Evolutionary conservation across 192 early-diverging fungal genomes (phyloP).

Genomic region (Coemansia sp.): DNA sequence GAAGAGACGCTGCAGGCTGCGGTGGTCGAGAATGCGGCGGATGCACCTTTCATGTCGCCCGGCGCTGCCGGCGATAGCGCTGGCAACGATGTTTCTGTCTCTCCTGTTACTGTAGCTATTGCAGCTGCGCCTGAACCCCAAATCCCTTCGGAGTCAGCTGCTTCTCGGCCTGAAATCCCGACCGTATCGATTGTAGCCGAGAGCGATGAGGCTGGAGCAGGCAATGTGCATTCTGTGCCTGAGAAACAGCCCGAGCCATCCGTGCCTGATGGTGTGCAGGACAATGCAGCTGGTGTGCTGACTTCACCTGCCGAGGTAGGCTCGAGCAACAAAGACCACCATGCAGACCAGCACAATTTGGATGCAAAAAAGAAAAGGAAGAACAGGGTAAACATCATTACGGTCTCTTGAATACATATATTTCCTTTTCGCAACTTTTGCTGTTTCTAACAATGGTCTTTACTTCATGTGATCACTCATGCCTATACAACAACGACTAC

Average conservation of each 20-base stretch:
- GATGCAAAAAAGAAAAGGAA: slow-evolving; percentile 16
- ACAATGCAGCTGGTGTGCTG: slow-evolving; percentile 9
- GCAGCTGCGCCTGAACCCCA: not conserved
- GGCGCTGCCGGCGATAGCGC: not conserved
- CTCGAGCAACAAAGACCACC: not conserved
- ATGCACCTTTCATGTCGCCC: not conserved
- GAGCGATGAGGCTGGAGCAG: not conserved
- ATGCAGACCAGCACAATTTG: slow-evolving; percentile 5
- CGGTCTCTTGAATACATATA: slow-evolving; percentile 2
- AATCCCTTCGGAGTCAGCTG: not conserved
- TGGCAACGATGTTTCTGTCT: not conserved
- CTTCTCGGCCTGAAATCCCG: not conserved
- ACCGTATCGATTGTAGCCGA: not conserved
- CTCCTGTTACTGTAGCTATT: too few species aligned
- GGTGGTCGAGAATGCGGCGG: not conserved
- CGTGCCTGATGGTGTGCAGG: not conserved
- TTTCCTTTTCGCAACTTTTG: not conserved
- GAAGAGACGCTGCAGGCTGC: not conserved
- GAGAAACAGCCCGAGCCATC: not conserved
- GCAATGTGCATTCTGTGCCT: not conserved
- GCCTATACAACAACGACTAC: not conserved
- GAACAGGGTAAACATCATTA: slow-evolving; percentile 11
- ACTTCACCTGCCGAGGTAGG: slow-evolving; percentile 1
- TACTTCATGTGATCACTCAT: not conserved
- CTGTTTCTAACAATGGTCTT: not conserved